A percentile compares a stretch with the other conserved stretches of the same genome.
Evolutionary conservation across 2,329 filamentous ascomycete genomes (phyloP).

Genomic region (Ceratocystis harringtonii): DNA sequence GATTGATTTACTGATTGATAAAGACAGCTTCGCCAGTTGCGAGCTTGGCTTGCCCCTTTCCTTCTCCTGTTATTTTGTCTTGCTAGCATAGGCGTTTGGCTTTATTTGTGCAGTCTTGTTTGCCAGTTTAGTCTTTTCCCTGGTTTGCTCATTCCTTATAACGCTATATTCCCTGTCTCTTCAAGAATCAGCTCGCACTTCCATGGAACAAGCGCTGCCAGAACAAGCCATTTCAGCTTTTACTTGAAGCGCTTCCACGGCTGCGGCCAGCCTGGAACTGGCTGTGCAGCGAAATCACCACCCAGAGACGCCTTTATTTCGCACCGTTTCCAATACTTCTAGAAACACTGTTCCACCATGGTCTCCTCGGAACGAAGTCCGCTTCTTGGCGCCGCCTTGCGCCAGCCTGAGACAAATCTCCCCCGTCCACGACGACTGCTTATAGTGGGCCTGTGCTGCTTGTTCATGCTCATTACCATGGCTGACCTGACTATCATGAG

Average conservation of each 20-base stretch:
- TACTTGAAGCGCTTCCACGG: background rate
- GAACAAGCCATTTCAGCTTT: background rate
- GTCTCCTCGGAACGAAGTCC: background rate
- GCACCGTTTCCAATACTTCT: background rate
- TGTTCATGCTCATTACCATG: conserved; percentile 17
- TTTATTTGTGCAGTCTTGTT: background rate
- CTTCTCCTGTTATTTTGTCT: background rate
- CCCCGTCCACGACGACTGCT: background rate
- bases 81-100: background rate
- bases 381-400: background rate
- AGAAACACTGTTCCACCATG: background rate
- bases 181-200: background rate
- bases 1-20: background rate
- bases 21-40: background rate
- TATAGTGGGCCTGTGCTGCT: conserved; percentile 10
- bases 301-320: background rate
- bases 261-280: background rate
- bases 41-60: background rate
- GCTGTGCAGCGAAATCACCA: background rate
- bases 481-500: conserved; percentile 14
- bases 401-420: background rate
- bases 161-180: background rate
- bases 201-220: background rate
- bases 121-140: background rate
- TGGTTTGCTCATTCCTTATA: background rate